Evolutionary conservation across 2,329 filamentous ascomycete genomes (phyloP).

Genomic region (Magnaporthiopsis rhizophila): DNA sequence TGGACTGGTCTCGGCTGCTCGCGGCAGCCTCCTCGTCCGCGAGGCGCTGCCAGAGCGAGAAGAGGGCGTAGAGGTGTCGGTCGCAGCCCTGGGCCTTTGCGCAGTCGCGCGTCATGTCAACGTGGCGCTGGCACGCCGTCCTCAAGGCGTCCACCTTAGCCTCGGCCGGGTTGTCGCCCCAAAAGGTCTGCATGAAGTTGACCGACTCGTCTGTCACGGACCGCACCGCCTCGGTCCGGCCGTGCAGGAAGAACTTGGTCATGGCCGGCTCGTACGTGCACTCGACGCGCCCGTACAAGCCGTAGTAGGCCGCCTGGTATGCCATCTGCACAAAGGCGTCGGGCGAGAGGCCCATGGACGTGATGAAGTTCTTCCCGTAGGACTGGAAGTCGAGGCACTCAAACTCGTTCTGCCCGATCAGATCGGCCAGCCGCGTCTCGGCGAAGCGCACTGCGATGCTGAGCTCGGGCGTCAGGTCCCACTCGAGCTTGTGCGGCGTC

Average conservation of each 20-base stretch:
- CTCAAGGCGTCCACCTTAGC: slow-evolving; percentile 80
- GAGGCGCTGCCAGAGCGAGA: slow-evolving; percentile 87
- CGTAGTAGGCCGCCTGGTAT: slow-evolving; percentile 96
- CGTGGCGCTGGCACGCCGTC: slow-evolving; percentile 77
- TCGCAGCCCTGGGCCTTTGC: slow-evolving; percentile 88
- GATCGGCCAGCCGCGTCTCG: slow-evolving; percentile 84
- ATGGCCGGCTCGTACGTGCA: slow-evolving; percentile 97
- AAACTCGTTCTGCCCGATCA: slow-evolving; percentile 96
- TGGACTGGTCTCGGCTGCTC: slow-evolving; percentile 9
- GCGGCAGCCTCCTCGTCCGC: slow-evolving; percentile 61
- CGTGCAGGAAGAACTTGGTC: slow-evolving; percentile 92
- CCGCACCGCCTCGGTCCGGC: slow-evolving; percentile 87
- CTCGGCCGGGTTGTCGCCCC: slow-evolving; percentile 78
- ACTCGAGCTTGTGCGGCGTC: slow-evolving; percentile 91
- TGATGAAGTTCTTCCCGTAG: slow-evolving; percentile 98
- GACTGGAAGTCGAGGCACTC: slow-evolving; percentile 79
- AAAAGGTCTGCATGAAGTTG: slow-evolving; percentile 90
- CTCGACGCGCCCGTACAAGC: slow-evolving; percentile 86
- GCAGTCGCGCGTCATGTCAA: slow-evolving; percentile 71
- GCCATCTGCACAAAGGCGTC: slow-evolving; percentile 99
- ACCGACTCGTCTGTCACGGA: slow-evolving; percentile 75
- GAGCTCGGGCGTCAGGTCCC: slow-evolving; percentile 92
- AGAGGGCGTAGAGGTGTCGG: slow-evolving; percentile 86
- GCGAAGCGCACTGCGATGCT: slow-evolving; percentile 89
- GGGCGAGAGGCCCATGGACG: slow-evolving; percentile 90